These are phyloP conservation scores for Parsonsia alboflavescens DNA, from an alignment of 257 asterid species.

Conservation along the genomic window DNA sequence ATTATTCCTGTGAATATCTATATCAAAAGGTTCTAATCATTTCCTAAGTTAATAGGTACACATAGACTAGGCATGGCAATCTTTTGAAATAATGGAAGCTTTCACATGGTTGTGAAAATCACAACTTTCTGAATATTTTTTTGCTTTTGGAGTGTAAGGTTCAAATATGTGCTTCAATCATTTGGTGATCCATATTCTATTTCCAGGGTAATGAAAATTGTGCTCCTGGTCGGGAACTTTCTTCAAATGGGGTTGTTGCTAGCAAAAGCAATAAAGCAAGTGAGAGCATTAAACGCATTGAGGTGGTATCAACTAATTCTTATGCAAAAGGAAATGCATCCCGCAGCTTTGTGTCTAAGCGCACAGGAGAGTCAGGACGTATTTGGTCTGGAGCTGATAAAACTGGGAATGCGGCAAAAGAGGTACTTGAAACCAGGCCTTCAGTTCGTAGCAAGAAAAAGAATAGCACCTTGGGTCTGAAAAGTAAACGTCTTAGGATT, in stretches of 20 bases:
- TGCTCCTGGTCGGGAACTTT: slow-evolving; percentile 23
- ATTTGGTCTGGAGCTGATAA: slow-evolving; percentile 30
- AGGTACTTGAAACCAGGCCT: slow-evolving; percentile 40
- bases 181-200: slow-evolving; percentile 1
- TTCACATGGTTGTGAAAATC: not conserved
- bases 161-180: not conserved
- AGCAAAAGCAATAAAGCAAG: slow-evolving; percentile 32
- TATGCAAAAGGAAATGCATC: slow-evolving; percentile 31
- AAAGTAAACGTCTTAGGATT: slow-evolving; percentile 55
- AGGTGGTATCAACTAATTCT: slow-evolving; percentile 27
- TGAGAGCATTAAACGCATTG: slow-evolving; percentile 34
- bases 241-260: slow-evolving; percentile 37
- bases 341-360: slow-evolving; percentile 22
- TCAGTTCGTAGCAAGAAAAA: slow-evolving; percentile 50
- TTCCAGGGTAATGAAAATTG: slow-evolving; percentile 61
- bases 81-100: slow-evolving; percentile 3
- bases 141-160: not conserved
- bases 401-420: slow-evolving; percentile 35
- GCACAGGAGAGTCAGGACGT: slow-evolving; percentile 30
- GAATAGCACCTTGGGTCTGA: slow-evolving; percentile 46
- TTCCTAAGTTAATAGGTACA: not conserved
- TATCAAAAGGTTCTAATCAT: not conserved
- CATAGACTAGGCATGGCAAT: not conserved
- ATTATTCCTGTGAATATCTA: not conserved
- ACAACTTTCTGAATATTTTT: not conserved